Percentiles rank a stretch among this genome's conserved stretches.
These are phyloP conservation scores for Sabuloglossum arenarium DNA, from an alignment of 495 filamentous ascomycete species.

Conservation along the genomic window DNA sequence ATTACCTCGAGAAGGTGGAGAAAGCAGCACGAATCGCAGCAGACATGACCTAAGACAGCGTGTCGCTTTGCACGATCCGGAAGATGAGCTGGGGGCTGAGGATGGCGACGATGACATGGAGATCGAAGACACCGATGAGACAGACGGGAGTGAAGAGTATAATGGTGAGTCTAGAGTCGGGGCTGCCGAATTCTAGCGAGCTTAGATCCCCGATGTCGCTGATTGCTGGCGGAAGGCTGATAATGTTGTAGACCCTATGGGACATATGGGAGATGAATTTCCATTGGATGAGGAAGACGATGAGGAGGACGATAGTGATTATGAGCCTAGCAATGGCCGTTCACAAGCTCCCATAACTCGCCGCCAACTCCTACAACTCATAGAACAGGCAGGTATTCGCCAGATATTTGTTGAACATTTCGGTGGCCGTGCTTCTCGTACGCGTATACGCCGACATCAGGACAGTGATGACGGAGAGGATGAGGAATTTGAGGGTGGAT, in stretches of 20 bases:
- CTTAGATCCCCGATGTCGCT: no score
- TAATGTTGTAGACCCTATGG: slow-evolving; percentile 20
- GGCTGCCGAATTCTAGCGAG: no score
- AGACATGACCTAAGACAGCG: neutral
- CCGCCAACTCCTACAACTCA: neutral
- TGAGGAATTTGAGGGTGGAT: slow-evolving; percentile 7
- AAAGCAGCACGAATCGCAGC: neutral
- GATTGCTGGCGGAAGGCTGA: no score
- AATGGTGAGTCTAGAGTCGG: no score
- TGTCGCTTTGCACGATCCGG: neutral
- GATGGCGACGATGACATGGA: no score
- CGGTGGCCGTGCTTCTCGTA: neutral
- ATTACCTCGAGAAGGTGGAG: neutral
- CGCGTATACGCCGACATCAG: neutral
- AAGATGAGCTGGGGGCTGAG: neutral
- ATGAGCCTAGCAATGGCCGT: slow-evolving; percentile 5
- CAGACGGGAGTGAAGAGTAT: no score
- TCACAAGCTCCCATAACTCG: slow-evolving; percentile 1
- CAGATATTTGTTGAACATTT: neutral
- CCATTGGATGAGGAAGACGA: slow-evolving; percentile 24
- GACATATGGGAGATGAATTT: slow-evolving; percentile 19
- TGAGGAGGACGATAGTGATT: slow-evolving; percentile 22
- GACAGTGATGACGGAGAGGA: slow-evolving; percentile 3
- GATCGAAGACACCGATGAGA: slow-evolving; percentile 28
- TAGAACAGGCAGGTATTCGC: neutral